These are phyloP conservation scores for Globisporangium canariense DNA, from an alignment of 352 stramenopile genomes.

Conservation along the genomic window DNA sequence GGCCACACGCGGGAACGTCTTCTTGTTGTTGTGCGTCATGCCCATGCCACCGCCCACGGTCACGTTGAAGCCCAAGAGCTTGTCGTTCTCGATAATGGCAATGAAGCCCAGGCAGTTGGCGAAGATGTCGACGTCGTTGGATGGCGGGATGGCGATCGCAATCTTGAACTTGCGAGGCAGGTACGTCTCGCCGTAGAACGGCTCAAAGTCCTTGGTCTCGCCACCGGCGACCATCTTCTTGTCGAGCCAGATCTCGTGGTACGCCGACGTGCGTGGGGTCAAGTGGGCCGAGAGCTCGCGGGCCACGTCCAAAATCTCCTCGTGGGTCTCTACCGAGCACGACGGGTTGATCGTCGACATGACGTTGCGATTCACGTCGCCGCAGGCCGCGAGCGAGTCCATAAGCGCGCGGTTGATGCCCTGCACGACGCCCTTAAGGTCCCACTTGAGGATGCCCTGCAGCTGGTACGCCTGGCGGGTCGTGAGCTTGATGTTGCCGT, in stretches of 20 bases:
- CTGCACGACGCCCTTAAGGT: constrained; percentile 95
- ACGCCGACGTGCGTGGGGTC: constrained; percentile 92
- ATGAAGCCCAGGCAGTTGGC: constrained; percentile 97
- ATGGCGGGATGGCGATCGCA: constrained; percentile 95
- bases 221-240: constrained; percentile 94
- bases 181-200: constrained; percentile 97
- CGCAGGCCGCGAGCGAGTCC: constrained; percentile 95
- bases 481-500: constrained; percentile 94
- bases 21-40: constrained; percentile 97
- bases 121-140: constrained; percentile 97
- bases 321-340: constrained; percentile 86
- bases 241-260: constrained; percentile 97
- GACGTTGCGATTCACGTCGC: constrained; percentile 97
- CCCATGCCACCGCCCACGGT: constrained; percentile 96
- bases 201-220: constrained; percentile 94
- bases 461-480: constrained; percentile 97
- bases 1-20: constrained; percentile 95
- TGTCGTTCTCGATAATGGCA: constrained; percentile 86
- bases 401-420: constrained; percentile 90
- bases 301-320: constrained; percentile 80
- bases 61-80: constrained; percentile 94
- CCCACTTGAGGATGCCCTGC: constrained; percentile 96
- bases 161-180: constrained; percentile 99
- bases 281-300: constrained; percentile 93
- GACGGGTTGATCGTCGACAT: constrained; percentile 90